Base-by-base conservation (phyloP, 2,329 filamentous ascomycete genomes). In the Didymella sp. region DNA sequence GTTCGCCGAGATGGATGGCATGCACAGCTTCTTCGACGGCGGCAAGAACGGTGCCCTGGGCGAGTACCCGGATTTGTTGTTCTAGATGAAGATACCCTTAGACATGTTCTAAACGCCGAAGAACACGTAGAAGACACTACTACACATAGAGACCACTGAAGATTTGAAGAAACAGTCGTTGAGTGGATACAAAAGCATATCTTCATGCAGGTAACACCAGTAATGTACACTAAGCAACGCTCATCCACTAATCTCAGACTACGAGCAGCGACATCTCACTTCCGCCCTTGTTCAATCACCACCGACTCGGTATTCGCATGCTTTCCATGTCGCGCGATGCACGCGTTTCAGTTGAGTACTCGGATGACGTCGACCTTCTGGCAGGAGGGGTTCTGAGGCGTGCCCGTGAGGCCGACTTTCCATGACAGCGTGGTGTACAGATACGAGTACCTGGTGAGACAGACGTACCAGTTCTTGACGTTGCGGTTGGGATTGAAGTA, bases 1-100 rank as follows among this genome's bases (percentile, higher is more conserved):
- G 37, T 87, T 85, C 70, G 78, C 81, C 24, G 77, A 73, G 12
- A 67, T 88, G 63, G 85, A 87, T 66, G 77, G 73, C 58, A 70
- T 86, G 60, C 78, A 83, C 66, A 80, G 80, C 12, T 82, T 83
- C 61, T 84, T 82, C 61, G 76, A 75, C 57, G 74, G 77, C 6
- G 76, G 74, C 1, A 72, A 71, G 43, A 74, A 77, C 11, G 78
- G 78, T 24, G 78, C 73, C 2, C 59, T 82, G 55, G 80, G 80
- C 8, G 71, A 79, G 63, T 82, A 74, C 64, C 53, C 68, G 1
- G 77, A 80, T 61, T 63, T 78, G 45, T 47, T 73, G 22, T 73
- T 61, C 33, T 70, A 60, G 19, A 27, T 35, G 25, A 35, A 6
- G 17, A 57, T 43, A 51, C 28, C 42, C 17, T 44, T 51, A 46